phyloP scores from a whole-genome alignment of 805 yeast species.

The Wickerhamiella galacta region DNA sequence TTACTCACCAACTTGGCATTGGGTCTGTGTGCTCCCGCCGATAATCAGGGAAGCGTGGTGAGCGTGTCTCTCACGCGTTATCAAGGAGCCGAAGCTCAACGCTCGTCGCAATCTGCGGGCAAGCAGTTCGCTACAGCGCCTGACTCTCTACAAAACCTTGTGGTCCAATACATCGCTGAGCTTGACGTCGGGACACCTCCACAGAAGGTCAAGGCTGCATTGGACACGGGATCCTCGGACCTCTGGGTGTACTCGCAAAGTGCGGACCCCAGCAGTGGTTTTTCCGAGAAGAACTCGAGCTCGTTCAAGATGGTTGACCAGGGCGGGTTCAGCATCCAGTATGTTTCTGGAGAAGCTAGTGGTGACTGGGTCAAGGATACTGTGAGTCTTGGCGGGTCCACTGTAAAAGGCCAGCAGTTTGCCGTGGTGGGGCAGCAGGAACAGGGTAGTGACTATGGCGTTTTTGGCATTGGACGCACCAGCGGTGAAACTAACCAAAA shows the following conservation, averaged over 20 bases:
- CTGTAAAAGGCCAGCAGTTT: constrained; percentile 38
- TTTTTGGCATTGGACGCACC: neutral
- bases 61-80: too few relatives aligned
- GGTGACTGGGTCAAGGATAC: constrained; percentile 43
- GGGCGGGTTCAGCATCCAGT: constrained; percentile 22
- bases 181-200: constrained; percentile 34
- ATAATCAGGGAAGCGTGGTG: too few relatives aligned
- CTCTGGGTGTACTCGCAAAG: neutral
- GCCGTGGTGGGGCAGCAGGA: constrained; percentile 48
- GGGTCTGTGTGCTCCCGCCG: too few relatives aligned
- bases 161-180: constrained; percentile 9
- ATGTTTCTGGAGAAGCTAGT: constrained; percentile 30
- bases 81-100: too few relatives aligned
- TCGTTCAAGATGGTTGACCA: neutral
- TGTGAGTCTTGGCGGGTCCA: constrained; percentile 32
- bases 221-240: constrained; percentile 25
- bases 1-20: too few relatives aligned
- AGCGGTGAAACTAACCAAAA: neutral
- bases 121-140: constrained; percentile 8
- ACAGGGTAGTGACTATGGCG: neutral
- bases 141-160: constrained; percentile 8
- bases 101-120: too few relatives aligned
- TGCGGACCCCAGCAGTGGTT: neutral
- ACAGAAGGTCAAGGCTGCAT: constrained; percentile 32
- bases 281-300: neutral